Evolutionary conservation across 176 grass and related monocot species (phyloP).

Genomic region (Dactylis glomerata): DNA sequence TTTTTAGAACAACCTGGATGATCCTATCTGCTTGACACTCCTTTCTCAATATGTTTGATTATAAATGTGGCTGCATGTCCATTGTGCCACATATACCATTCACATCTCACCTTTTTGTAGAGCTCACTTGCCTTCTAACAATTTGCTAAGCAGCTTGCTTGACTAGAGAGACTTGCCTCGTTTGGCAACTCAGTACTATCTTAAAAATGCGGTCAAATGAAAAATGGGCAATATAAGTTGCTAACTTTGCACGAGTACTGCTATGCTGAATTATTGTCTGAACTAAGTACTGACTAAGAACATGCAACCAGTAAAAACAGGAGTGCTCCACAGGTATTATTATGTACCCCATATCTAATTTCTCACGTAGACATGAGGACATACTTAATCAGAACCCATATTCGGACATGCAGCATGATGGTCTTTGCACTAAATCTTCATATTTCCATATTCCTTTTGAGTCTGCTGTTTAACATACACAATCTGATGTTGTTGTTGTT

Average conservation of each 20-base stretch:
- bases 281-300: neutral
- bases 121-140: conserved; percentile 15
- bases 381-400: neutral
- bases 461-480: conserved; percentile 17
- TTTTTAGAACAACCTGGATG: conserved; percentile 27
- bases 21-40: conserved; percentile 53
- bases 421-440: neutral
- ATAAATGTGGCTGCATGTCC: conserved; percentile 27
- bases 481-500: conserved; percentile 1
- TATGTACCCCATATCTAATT: neutral
- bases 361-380: neutral
- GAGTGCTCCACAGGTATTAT: neutral
- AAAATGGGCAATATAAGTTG: conserved; percentile 5
- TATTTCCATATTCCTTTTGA: conserved; percentile 10
- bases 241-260: neutral
- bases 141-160: neutral
- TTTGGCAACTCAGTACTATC: conserved; percentile 5
- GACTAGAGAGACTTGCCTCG: neutral
- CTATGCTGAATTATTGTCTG: neutral
- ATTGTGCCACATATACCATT: conserved; percentile 31
- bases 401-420: neutral
- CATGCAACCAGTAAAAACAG: neutral
- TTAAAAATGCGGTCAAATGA: neutral
- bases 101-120: conserved; percentile 19
- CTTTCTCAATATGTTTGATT: conserved; percentile 39